phyloP scores from a whole-genome alignment of 164 flowering plant species.

The Vitis riparia region DNA sequence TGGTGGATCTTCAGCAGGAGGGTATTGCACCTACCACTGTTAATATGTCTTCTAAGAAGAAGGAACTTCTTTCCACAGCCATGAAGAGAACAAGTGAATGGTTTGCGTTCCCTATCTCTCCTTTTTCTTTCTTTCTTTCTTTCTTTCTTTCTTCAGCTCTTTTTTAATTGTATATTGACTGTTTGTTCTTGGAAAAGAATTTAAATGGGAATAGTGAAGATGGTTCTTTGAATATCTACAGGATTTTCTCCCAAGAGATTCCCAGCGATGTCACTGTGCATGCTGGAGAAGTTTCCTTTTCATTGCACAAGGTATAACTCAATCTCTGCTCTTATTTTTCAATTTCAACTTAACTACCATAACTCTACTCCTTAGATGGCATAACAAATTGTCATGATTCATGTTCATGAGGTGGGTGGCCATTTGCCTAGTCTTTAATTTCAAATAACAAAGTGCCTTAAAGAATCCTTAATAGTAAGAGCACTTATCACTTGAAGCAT shows the following conservation, averaged over 20 bases:
- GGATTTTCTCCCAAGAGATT: conserved; percentile 94
- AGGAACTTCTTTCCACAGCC: conserved; percentile 62
- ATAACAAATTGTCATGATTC: too few relatives aligned
- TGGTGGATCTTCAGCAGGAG: conserved; percentile 46
- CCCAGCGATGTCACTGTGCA: conserved; percentile 77
- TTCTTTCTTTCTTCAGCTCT: not conserved
- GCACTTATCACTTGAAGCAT: too few relatives aligned
- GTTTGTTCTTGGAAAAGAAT: not conserved
- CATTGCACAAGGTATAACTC: conserved; percentile 76
- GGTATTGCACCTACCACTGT: conserved; percentile 18
- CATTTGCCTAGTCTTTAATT: too few relatives aligned
- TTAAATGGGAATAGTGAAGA: conserved; percentile 4
- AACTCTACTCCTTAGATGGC: too few relatives aligned
- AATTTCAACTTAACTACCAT: not conserved
- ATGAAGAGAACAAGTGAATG: conserved; percentile 92
- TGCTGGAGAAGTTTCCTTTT: conserved; percentile 69
- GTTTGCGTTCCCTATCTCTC: conserved; percentile 29
- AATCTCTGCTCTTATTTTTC: not conserved
- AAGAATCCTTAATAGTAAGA: too few relatives aligned
- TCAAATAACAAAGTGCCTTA: too few relatives aligned
- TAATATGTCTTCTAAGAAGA: conserved; percentile 52
- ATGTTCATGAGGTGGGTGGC: too few relatives aligned
- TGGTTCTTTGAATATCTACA: conserved; percentile 33
- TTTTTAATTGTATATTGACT: not conserved
- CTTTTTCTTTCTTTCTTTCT: conserved; percentile 3